phyloP scores from a whole-genome alignment of 176 grass and related monocot genomes.

The Luzula sylvatica region DNA sequence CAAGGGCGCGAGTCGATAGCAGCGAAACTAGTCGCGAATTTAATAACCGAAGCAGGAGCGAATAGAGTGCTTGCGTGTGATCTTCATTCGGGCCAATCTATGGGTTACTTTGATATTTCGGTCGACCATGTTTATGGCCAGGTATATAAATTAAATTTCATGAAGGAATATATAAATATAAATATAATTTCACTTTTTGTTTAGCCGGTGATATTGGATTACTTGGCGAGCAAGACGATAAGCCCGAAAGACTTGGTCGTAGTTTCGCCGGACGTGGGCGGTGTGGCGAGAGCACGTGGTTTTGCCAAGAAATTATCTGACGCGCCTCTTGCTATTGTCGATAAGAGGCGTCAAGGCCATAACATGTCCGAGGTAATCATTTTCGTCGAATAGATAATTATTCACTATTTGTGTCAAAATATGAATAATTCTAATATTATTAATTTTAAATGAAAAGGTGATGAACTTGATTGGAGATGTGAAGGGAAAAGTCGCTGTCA shows the following conservation, averaged over 20 bases:
- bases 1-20: slow-evolving; percentile 93
- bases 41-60: slow-evolving; percentile 90
- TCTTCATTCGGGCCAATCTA: slow-evolving; percentile 92
- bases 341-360: slow-evolving; percentile 98
- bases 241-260: slow-evolving; percentile 75
- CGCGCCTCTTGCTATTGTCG: slow-evolving; percentile 84
- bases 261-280: slow-evolving; percentile 95
- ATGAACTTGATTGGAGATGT: slow-evolving; percentile 98
- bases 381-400: background rate
- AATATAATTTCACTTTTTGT: too few relatives aligned
- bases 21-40: slow-evolving; percentile 84
- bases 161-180: too few relatives aligned
- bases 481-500: slow-evolving; percentile 87
- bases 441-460: slow-evolving; percentile 35
- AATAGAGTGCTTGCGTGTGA: slow-evolving; percentile 88
- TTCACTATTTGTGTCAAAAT: background rate
- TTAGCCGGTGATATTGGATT: slow-evolving; percentile 95
- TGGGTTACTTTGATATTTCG: slow-evolving; percentile 98
- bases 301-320: slow-evolving; percentile 92
- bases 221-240: slow-evolving; percentile 81
- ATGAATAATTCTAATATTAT: background rate
- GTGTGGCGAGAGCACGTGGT: slow-evolving; percentile 73
- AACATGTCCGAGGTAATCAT: slow-evolving; percentile 66
- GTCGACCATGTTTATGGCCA: slow-evolving; percentile 90
- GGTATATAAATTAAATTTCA: slow-evolving; percentile 30